Conservation (phyloP, 2,329 filamentous ascomycete species). For the Fusarium oxysporum region DNA sequence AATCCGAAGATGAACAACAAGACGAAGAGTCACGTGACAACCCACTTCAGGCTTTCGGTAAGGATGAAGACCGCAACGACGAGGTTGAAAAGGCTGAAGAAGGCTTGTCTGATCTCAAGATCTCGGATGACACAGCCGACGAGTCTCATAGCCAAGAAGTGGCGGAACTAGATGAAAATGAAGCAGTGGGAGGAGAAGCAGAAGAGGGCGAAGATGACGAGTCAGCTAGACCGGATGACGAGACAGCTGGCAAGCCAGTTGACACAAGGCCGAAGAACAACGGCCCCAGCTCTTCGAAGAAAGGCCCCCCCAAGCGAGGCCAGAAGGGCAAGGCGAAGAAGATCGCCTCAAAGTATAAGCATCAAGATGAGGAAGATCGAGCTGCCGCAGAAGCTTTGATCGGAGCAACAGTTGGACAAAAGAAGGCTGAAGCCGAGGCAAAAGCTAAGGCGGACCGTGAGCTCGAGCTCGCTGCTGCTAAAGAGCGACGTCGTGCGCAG, state of each 20-base stretch:
- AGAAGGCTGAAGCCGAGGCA: slow-evolving; percentile 76
- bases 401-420: slow-evolving; percentile 76
- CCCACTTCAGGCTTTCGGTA: slow-evolving; percentile 50
- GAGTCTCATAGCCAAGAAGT: slow-evolving; percentile 51
- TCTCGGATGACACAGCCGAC: slow-evolving; percentile 39
- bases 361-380: slow-evolving; percentile 95
- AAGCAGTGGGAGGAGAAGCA: slow-evolving; percentile 42
- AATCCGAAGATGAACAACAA: slow-evolving; percentile 49
- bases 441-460: slow-evolving; percentile 76
- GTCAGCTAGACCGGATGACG: slow-evolving; percentile 16
- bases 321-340: slow-evolving; percentile 89
- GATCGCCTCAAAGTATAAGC: slow-evolving; percentile 86
- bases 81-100: slow-evolving; percentile 44
- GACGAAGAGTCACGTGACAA: slow-evolving; percentile 51
- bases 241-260: slow-evolving; percentile 28
- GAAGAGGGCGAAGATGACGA: slow-evolving; percentile 44
- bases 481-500: slow-evolving; percentile 81
- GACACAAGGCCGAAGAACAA: slow-evolving; percentile 14
- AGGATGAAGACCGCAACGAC: slow-evolving; percentile 41
- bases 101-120: slow-evolving; percentile 41
- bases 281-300: slow-evolving; percentile 52
- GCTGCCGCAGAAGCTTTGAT: slow-evolving; percentile 85
- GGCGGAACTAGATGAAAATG: slow-evolving; percentile 24
- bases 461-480: slow-evolving; percentile 74
- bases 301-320: slow-evolving; percentile 70